Base-by-base conservation (phyloP, 169 alveolate genomes). In the Plasmodium knowlesi region DNA sequence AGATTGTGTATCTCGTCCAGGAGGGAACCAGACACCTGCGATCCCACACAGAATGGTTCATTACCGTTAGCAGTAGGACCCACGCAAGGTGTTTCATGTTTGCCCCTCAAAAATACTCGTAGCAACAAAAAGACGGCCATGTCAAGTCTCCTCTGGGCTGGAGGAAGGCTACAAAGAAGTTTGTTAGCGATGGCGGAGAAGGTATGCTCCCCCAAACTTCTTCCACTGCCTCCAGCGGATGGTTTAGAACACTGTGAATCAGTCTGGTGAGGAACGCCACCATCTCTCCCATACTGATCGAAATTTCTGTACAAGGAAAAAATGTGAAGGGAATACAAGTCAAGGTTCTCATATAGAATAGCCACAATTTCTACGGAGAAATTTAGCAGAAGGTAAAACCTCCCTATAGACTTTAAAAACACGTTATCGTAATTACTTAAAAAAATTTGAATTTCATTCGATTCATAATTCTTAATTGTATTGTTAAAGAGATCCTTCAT, bases 401-500 rank as follows among this genome's bases (percentile, higher is more conserved):
- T 37, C 19, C 46, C 70, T n/a, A 86, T 86, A 30, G 88, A 50
- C 80, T 86, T 86, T 53, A 86, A 86, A 76, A 86, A 86, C 50
- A 86, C 67, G 43, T 86, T 73, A 37, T 86, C 93, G 70, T 86
- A 86, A 54, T 76, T 74, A 53, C 93, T 86, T 53, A 86, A 54
- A 86, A 76, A 86, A n/a, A 86, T 30, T 12, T 86, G 82, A 76
- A 86, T 70, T 12, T 86, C 82, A 76, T 76, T 76, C 39, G 80
- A 61, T 16, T 39, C 67, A 22, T 86, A 76, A 76, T 70, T 57
- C 46, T 76, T 86, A 10, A 86, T 86, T 10, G 86, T 74, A 37
- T 86, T 74, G 70, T 86, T 86, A 30, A 86, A 86, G 14, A 86
- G 25, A 25, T 86, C 93, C 80, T 86, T 86, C 25, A 86, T 70